phyloP scores from a whole-genome alignment of 192 early-diverging fungal species.

The Haplosporangium gracile region DNA sequence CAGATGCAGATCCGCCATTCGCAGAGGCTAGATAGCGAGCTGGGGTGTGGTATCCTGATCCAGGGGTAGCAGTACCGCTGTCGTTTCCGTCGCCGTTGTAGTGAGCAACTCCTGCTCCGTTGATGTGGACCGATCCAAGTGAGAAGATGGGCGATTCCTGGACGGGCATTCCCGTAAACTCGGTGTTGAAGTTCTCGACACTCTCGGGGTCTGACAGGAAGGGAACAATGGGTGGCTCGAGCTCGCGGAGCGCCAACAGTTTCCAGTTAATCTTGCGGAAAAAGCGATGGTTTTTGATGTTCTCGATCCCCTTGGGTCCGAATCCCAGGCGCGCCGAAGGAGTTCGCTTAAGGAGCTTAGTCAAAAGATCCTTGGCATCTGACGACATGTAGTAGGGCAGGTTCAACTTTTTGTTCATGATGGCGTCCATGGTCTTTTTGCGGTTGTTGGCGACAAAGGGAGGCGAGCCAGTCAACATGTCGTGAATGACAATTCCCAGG shows the following conservation, averaged over 20 bases:
- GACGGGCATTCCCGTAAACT: constrained; percentile 75
- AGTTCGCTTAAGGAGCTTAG: constrained; percentile 69
- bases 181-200: constrained; percentile 84
- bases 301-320: constrained; percentile 63
- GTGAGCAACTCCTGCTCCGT: not conserved
- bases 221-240: constrained; percentile 80
- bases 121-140: constrained; percentile 1
- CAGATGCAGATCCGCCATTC: constrained; percentile 2
- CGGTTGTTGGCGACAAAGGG: constrained; percentile 86
- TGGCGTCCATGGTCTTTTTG: constrained; percentile 87
- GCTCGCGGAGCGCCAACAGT: constrained; percentile 61
- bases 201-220: constrained; percentile 71
- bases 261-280: constrained; percentile 85
- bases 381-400: constrained; percentile 86
- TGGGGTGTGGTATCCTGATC: constrained; percentile 40
- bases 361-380: constrained; percentile 83
- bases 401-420: constrained; percentile 84
- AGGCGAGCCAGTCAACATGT: constrained; percentile 90
- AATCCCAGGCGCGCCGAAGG: constrained; percentile 63
- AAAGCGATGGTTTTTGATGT: constrained; percentile 76
- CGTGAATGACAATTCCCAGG: constrained; percentile 89
- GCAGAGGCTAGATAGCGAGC: constrained; percentile 38
- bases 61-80: not conserved
- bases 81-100: constrained; percentile 1
- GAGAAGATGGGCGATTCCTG: constrained; percentile 64